A percentile compares a stretch with the other conserved stretches of the same genome.
Conservation (phyloP, 768 basidiomycete species). For the Leccinum variicolor region DNA sequence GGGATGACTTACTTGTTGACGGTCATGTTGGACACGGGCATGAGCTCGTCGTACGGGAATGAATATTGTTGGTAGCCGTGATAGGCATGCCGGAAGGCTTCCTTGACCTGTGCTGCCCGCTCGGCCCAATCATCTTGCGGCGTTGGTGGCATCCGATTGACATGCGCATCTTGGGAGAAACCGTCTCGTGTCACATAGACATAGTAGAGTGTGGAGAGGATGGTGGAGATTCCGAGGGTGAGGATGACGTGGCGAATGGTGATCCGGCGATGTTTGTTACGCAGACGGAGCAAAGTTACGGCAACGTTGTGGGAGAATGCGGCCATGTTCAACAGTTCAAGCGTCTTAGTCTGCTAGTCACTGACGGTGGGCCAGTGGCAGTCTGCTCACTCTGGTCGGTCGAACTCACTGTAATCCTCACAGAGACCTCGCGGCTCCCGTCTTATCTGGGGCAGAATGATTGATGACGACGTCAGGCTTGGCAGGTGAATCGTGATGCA, state of each 20-base stretch:
- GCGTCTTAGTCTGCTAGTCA: too few relatives aligned
- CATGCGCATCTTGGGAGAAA: not conserved
- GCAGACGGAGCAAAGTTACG: not conserved
- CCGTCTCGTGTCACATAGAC: slow-evolving; percentile 2
- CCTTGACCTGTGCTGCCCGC: slow-evolving; percentile 54
- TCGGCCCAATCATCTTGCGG: slow-evolving; percentile 42
- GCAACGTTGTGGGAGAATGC: not conserved
- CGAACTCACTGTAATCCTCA: too few relatives aligned
- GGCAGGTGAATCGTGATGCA: too few relatives aligned
- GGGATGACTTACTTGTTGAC: slow-evolving; percentile 47
- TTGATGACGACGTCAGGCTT: too few relatives aligned
- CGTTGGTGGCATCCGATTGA: slow-evolving; percentile 7
- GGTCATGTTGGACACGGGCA: slow-evolving; percentile 44
- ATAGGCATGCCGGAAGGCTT: slow-evolving; percentile 67
- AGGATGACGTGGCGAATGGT: slow-evolving; percentile 18
- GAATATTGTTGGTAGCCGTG: slow-evolving; percentile 61
- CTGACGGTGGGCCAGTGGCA: not conserved
- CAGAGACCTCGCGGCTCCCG: too few relatives aligned
- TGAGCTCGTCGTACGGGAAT: slow-evolving; percentile 59
- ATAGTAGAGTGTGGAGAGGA: slow-evolving; percentile 19
- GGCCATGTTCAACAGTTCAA: not conserved
- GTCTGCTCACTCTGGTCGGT: not conserved
- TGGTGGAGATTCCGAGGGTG: slow-evolving; percentile 3
- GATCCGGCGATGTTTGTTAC: slow-evolving; percentile 8
- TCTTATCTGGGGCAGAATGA: too few relatives aligned